Evolutionary conservation across 352 stramenopile species (phyloP).

Genomic region (Stramenopiles sp.): DNA sequence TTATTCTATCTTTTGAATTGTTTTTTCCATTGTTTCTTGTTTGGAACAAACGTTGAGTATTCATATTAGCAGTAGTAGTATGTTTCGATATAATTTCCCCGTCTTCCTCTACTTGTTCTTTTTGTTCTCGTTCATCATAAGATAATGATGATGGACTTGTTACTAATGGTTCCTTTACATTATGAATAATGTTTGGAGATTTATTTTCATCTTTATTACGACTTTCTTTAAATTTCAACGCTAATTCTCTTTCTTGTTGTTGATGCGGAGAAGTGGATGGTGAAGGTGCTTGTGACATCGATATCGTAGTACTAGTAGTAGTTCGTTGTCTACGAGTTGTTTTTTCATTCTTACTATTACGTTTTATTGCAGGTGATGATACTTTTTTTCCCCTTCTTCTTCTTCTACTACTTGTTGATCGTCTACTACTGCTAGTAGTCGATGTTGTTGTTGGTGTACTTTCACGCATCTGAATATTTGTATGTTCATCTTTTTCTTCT

Average conservation of each 20-base stretch:
- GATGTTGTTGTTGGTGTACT: too few relatives aligned
- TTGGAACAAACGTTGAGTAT: background rate
- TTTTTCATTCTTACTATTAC: background rate
- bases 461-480: too few relatives aligned
- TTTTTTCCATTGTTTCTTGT: background rate
- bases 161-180: background rate
- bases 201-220: background rate
- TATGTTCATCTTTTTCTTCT: too few relatives aligned
- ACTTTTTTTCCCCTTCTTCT: background rate
- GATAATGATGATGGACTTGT: background rate
- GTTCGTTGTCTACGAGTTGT: too few relatives aligned
- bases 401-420: background rate
- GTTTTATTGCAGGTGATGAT: background rate
- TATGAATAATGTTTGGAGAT: background rate
- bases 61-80: background rate
- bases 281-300: background rate
- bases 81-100: background rate
- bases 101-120: background rate
- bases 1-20: background rate
- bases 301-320: too few relatives aligned
- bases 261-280: background rate
- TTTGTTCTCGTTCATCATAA: too few relatives aligned
- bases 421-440: background rate
- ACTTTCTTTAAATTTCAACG: background rate
- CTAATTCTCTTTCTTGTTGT: background rate